Evolutionary conservation across 768 basidiomycete genomes (phyloP), one percentile per base, ranked within the genome.

Genomic region (Paxillus rubicundulus): DNA sequence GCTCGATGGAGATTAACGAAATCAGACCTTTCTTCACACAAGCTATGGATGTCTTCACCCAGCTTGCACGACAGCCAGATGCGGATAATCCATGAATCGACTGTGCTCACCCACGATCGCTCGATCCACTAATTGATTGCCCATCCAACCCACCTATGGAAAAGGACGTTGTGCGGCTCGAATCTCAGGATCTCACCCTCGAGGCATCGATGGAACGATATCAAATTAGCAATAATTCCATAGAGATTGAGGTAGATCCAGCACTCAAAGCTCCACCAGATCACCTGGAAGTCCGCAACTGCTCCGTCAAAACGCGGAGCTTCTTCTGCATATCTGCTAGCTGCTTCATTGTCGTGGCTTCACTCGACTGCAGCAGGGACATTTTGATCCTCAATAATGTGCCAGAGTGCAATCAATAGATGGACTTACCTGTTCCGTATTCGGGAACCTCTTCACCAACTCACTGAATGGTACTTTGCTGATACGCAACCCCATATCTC

Each of bases 1-100:
- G 84, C 54, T 83, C 90, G 1, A 87, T 95, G 86, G 93, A 97
- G 69, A 89, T 97, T 71, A 92, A 93, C 72, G 94, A 96, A 66
- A 88, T 96, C 59, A 80, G 92, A 34, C 91, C 93, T 2, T 90
- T 91, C 74, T 94, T 95, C 62, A 75, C 87, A 32, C 84, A 84
- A 57, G 82, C 91, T 1, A 93, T 94, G 90, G 77, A 79, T 52
- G 70, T 89, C 40, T 71, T 92, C 40, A 82, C 77, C 1, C 82
- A 86, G 54, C 74, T 92, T 9, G 69, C 61, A 13, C 56, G 67
- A 41, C 61, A 61, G n/a, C 46, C 55, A 9, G 57, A 57, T 8
- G 17, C 40, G 4, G 33, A 38, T 27, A 24, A 42, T 20, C 8
- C 41, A 14, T 50, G 18, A 44, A 42, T 12, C 33, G 33, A 33